Evolutionary conservation across 257 asterid species (phyloP).

Genomic region (Linaria vulgaris): DNA sequence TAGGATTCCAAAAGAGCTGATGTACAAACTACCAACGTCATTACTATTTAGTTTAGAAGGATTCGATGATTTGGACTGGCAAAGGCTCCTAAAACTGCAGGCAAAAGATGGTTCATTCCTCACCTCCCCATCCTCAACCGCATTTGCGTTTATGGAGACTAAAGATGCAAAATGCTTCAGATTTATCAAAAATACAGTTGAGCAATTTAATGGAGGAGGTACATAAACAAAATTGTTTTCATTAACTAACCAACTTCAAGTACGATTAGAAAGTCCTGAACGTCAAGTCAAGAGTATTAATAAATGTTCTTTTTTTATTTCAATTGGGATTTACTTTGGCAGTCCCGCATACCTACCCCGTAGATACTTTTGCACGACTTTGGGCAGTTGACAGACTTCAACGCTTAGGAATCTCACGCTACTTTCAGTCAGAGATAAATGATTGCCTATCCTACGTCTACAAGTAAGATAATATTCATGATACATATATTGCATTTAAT

Average conservation of each 20-base stretch:
- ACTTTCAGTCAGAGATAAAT: constrained; percentile 37
- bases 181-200: constrained; percentile 29
- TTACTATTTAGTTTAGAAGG: constrained; percentile 51
- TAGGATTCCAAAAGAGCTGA: constrained; percentile 44
- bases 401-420: constrained; percentile 55
- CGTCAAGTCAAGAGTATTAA: background rate
- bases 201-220: constrained; percentile 55
- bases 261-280: background rate
- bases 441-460: constrained; percentile 35
- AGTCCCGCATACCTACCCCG: constrained; percentile 52
- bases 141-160: constrained; percentile 54
- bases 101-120: constrained; percentile 50
- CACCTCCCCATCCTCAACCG: constrained; percentile 58
- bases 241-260: background rate
- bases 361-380: constrained; percentile 47
- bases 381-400: constrained; percentile 61
- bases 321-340: background rate
- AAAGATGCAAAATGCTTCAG: constrained; percentile 37
- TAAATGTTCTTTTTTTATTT: background rate
- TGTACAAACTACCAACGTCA: constrained; percentile 46
- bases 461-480: constrained; percentile 25
- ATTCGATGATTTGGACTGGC: constrained; percentile 44
- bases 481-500: no score
- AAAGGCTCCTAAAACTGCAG: constrained; percentile 45
- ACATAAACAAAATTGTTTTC: background rate